Percentiles rank a stretch among this genome's conserved stretches.
Conservation (phyloP, 1,284 basidiomycete species). For the Stygiomarasmius scandens region DNA sequence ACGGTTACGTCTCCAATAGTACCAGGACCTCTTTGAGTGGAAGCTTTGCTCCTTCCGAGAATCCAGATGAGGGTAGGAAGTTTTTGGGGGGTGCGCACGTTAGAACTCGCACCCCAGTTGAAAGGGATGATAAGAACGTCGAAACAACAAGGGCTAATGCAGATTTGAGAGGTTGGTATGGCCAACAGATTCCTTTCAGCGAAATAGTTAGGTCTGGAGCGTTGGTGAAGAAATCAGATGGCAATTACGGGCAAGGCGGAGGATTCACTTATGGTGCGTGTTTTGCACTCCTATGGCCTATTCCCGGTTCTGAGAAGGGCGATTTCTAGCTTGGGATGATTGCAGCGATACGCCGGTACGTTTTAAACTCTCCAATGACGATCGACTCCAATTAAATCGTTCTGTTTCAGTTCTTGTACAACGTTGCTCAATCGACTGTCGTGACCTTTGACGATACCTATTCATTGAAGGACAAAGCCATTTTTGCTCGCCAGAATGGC, state of each 20-base stretch:
- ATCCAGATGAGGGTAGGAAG: not conserved
- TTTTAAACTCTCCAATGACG: not conserved
- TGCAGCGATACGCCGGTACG: slow-evolving; percentile 68
- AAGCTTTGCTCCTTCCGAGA: slow-evolving; percentile 21
- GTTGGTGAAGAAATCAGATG: slow-evolving; percentile 45
- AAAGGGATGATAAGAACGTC: not conserved
- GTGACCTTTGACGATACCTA: slow-evolving; percentile 74
- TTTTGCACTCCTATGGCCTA: not conserved
- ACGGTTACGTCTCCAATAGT: slow-evolving; percentile 58
- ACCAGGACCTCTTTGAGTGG: slow-evolving; percentile 36
- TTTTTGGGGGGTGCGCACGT: slow-evolving; percentile 35
- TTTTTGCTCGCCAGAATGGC: slow-evolving; percentile 60
- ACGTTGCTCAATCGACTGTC: slow-evolving; percentile 48
- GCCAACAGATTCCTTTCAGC: slow-evolving; percentile 59
- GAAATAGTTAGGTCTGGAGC: slow-evolving; percentile 60
- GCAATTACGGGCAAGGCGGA: slow-evolving; percentile 43
- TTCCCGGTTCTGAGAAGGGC: too few species aligned
- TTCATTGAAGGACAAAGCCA: slow-evolving; percentile 66
- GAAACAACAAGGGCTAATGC: slow-evolving; percentile 13
- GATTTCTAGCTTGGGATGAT: slow-evolving; percentile 55
- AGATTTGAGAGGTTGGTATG: slow-evolving; percentile 41
- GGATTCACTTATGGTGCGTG: slow-evolving; percentile 52
- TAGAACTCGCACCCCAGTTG: slow-evolving; percentile 23
- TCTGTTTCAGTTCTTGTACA: slow-evolving; percentile 42
- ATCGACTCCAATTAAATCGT: not conserved